Conservation (phyloP, 2,329 filamentous ascomycete genomes). For the Chaetomium globosum region DNA sequence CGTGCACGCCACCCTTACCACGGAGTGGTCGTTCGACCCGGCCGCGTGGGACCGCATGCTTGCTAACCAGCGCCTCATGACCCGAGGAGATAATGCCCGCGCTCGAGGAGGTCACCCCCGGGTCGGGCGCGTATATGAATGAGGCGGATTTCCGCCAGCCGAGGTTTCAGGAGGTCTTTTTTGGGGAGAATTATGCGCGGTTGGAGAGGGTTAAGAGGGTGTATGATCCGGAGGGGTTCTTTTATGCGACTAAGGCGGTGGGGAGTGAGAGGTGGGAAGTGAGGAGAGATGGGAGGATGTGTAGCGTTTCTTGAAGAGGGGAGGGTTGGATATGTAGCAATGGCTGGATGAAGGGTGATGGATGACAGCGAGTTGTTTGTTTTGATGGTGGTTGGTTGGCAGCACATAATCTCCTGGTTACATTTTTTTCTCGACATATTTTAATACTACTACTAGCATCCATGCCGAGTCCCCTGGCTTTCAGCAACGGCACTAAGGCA, state of each 20-base stretch:
- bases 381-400: background rate
- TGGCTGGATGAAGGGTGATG: background rate
- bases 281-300: slow-evolving; percentile 31
- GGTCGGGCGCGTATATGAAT: slow-evolving; percentile 53
- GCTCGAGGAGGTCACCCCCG: slow-evolving; percentile 46
- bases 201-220: slow-evolving; percentile 52
- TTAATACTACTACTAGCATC: background rate
- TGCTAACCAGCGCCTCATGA: slow-evolving; percentile 40
- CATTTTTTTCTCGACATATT: background rate
- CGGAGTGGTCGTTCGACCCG: slow-evolving; percentile 43
- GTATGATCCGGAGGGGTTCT: slow-evolving; percentile 52
- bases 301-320: slow-evolving; percentile 19
- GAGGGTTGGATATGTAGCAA: background rate
- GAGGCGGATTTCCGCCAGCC: slow-evolving; percentile 53
- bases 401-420: background rate
- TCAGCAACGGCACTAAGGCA: no score
- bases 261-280: slow-evolving; percentile 54
- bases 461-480: no score
- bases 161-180: slow-evolving; percentile 50
- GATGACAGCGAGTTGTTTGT: slow-evolving; percentile 1
- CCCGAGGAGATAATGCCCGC: slow-evolving; percentile 41
- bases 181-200: slow-evolving; percentile 49
- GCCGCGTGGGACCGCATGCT: slow-evolving; percentile 38
- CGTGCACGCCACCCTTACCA: slow-evolving; percentile 41
- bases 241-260: slow-evolving; percentile 53